Evolutionary conservation across 176 grass and related monocot species (phyloP), one percentile per base, ranked within the genome.

Genomic region (Guadua angustifolia): DNA sequence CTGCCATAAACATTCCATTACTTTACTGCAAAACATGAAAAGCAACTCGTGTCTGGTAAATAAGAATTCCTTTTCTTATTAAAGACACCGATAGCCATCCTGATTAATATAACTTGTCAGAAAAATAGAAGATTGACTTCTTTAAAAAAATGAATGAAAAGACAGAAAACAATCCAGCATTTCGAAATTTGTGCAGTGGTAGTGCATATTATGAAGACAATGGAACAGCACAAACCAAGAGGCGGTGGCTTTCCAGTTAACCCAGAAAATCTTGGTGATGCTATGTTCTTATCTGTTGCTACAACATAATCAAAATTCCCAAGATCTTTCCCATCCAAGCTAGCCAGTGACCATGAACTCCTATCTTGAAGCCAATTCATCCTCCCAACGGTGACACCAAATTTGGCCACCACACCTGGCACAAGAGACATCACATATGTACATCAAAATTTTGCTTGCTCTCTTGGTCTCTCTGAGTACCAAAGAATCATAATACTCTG

Each of bases 311-410:
- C 91, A 90, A 94, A 98, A 72, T 81, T 72, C 15, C 96, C 91
- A 71, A 95, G 81, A 87, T 94, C 87, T 84, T 87, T 85, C 38
- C 89, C 89, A 85, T 95, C 91, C 79, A 98, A 86, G 40, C 91
- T 90, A 90, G 84, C 78, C 79, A 98, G 87, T 6, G 80, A 90
- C 96, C 96, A 98, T 55, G 79, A 91, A 61, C 85, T 89, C 75
- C 36, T 87, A 68, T 92, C 83, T 60, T 85, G 87, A 74, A 94
- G 86, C 96, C 93, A 95, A 75, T 92, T 67, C 80, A 94, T 85
- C 86, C 92, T 98, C 21, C 93, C 93, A 87, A 98, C 50, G 42
- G 88, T 95, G 57, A 95, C 74, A 46, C 93, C 91, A 88, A 94
- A 98, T 94, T 88, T 95, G 82, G 89, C 39, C 77, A 87, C 74